phyloP scores from a whole-genome alignment of 225 moss, liverwort and hornwort genomes.

The Climacium dendroides region DNA sequence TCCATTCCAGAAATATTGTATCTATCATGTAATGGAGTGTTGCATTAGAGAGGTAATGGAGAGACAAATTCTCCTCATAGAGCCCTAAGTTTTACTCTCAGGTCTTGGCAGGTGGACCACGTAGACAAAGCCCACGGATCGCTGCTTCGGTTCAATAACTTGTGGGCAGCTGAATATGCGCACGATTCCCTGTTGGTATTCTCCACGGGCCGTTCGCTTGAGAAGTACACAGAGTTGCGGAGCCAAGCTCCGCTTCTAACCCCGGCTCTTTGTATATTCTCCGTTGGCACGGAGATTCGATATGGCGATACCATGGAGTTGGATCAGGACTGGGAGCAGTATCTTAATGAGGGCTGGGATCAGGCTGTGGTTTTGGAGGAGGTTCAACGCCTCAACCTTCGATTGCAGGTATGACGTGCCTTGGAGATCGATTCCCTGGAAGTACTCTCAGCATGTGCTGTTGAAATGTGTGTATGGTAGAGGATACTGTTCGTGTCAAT shows the following conservation, averaged over 20 bases:
- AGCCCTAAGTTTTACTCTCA: conserved; percentile 19
- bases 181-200: conserved; percentile 54
- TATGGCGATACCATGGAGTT: conserved; percentile 49
- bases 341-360: conserved; percentile 58
- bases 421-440: background rate
- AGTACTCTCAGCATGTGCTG: too few relatives aligned
- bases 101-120: conserved; percentile 70
- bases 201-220: conserved; percentile 56
- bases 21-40: background rate
- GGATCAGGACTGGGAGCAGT: conserved; percentile 52
- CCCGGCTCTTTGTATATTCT: conserved; percentile 58
- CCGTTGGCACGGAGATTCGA: conserved; percentile 72
- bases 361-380: conserved; percentile 59
- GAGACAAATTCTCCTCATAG: background rate
- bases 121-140: conserved; percentile 25
- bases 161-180: conserved; percentile 73
- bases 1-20: background rate
- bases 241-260: conserved; percentile 50
- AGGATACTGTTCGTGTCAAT: background rate
- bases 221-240: conserved; percentile 45
- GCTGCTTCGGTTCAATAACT: conserved; percentile 48
- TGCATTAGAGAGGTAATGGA: background rate
- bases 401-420: conserved; percentile 35
- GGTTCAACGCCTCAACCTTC: conserved; percentile 42
- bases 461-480: background rate